Conservation (phyloP, 768 basidiomycete genomes). For the Termitomyces sp. region DNA sequence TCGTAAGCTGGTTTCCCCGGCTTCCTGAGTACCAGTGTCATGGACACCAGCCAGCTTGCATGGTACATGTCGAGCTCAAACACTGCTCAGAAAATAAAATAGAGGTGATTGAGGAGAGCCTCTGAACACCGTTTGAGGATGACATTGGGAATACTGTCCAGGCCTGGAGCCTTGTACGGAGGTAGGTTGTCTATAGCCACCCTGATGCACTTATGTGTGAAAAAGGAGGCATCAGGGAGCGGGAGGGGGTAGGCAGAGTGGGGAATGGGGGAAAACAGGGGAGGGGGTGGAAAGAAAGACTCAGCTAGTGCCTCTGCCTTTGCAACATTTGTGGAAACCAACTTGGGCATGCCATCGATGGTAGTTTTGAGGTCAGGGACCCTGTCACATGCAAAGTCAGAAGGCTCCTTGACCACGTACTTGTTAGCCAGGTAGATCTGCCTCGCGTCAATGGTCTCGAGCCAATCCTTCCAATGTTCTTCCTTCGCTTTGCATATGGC, state of each 20-base stretch:
- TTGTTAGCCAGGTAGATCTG: no score
- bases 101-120: slow-evolving; percentile 12
- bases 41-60: slow-evolving; percentile 19
- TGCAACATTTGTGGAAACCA: background rate
- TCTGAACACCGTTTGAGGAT: slow-evolving; percentile 14
- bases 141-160: slow-evolving; percentile 17
- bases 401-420: background rate
- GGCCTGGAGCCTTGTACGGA: slow-evolving; percentile 25
- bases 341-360: background rate
- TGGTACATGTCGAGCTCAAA: slow-evolving; percentile 25
- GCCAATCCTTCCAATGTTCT: background rate
- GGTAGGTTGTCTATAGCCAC: slow-evolving; percentile 15
- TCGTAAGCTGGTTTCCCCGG: slow-evolving; percentile 33
- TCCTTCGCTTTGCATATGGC: background rate
- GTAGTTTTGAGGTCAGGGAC: slow-evolving; percentile 1
- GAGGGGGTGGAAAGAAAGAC: slow-evolving; percentile 16
- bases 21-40: slow-evolving; percentile 29
- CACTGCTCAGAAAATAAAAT: slow-evolving; percentile 21
- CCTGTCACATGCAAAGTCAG: background rate
- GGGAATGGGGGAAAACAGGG: background rate
- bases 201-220: slow-evolving; percentile 3
- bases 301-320: background rate
- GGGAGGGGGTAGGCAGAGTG: background rate
- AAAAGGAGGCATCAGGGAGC: background rate
- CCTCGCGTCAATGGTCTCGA: background rate